Evolutionary conservation across 2,329 filamentous ascomycete species (phyloP).

Genomic region (Phaeoacremonium minimum): DNA sequence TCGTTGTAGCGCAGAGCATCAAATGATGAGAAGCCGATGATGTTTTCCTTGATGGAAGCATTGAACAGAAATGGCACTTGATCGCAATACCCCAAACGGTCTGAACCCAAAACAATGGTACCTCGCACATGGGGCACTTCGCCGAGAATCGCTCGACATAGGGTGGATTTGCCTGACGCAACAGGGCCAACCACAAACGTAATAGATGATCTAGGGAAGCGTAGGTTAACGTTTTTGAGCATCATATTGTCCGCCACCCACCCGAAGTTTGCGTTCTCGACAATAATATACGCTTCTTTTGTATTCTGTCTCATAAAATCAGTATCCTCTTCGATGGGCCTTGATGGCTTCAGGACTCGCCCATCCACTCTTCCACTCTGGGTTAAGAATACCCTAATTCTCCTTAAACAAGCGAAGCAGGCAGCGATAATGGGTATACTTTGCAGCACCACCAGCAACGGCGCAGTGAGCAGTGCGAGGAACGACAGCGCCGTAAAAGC

Average conservation of each 20-base stretch:
- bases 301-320: not conserved
- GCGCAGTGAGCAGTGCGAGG: conserved; percentile 7
- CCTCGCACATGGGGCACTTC: conserved; percentile 14
- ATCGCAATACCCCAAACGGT: conserved; percentile 9
- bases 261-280: conserved; percentile 12
- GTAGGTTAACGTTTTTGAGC: conserved; percentile 13
- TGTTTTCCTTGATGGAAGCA: conserved; percentile 29
- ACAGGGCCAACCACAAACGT: conserved; percentile 32
- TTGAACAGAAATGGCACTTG: conserved; percentile 27
- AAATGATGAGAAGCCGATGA: conserved; percentile 26
- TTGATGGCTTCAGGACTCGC: not conserved
- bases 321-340: not conserved
- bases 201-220: conserved; percentile 13
- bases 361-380: not conserved
- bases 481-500: conserved; percentile 8
- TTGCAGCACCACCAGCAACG: conserved; percentile 7
- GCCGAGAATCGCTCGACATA: conserved; percentile 27
- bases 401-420: conserved; percentile 10
- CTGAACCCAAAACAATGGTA: conserved; percentile 10
- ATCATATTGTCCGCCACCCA: conserved; percentile 15
- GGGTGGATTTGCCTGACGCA: conserved; percentile 29
- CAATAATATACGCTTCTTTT: not conserved
- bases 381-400: conserved; percentile 11
- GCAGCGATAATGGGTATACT: conserved; percentile 6
- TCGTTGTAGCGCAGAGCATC: conserved; percentile 25